Evolutionary conservation across 208 protist genomes (phyloP).

Genomic region (Leishmania mexicana): DNA sequence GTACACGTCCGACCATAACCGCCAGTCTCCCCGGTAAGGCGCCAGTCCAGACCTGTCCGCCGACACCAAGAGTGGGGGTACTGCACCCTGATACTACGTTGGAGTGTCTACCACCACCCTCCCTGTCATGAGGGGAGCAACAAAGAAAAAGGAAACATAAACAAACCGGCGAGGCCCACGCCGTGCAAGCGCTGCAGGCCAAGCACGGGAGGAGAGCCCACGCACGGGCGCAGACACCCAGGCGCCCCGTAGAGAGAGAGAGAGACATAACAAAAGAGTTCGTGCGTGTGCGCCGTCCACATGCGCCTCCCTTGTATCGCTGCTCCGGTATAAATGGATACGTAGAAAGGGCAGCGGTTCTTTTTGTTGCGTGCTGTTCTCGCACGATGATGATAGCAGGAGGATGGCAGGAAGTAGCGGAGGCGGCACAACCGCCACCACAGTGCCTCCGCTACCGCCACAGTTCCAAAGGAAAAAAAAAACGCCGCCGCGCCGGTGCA

Average conservation of each 20-base stretch:
- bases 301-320: no score
- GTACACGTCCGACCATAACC: neutral
- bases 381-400: no score
- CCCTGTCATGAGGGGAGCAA: neutral
- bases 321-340: neutral
- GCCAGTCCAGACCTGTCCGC: neutral
- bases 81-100: neutral
- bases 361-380: no score
- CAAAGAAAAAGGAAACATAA: neutral
- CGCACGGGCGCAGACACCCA: neutral
- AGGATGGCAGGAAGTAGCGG: no score
- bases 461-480: neutral
- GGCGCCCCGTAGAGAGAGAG: no score
- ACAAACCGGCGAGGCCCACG: neutral
- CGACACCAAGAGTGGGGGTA: neutral
- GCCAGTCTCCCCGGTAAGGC: neutral
- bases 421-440: neutral
- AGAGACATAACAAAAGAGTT: neutral
- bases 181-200: neutral
- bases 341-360: neutral
- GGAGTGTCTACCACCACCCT: neutral
- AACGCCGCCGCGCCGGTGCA: neutral
- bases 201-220: neutral
- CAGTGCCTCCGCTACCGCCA: neutral
- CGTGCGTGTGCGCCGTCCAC: neutral